Evolutionary conservation across 345 rosid genomes (phyloP), one percentile per base, ranked within the genome.

Genomic region (Alliaria petiolata): DNA sequence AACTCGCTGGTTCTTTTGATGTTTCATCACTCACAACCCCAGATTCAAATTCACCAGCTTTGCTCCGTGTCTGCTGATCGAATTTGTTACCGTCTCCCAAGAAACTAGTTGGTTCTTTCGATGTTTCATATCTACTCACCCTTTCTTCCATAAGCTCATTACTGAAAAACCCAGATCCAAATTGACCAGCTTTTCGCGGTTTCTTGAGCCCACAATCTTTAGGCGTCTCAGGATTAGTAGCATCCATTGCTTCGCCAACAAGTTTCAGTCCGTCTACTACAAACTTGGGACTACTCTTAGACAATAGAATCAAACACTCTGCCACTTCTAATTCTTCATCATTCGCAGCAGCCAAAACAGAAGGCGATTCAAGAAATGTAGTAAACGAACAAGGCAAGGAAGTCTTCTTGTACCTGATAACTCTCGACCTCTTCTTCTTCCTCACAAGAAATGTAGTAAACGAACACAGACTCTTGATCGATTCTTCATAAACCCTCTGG

Each of bases 401-500:
- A 72, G 61, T 72, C 58, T 73, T 78, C 53, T 70, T 77, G 79
- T 65, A 86, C 93, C 91, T 86, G 20, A 8, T 26, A 49, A 83
- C 69, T 42, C 65, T 74, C 30, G 89, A 84, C 77, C 89, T 71
- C 83, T 85, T 87, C 70, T 76, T 87, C 63, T 72, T 82, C 72
- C 61, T 71, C 13, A 71, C 71, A 17, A 67, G 66, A n/a, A n/a
- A n/a, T n/a, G n/a, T n/a, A n/a, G n/a, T n/a, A n/a, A n/a, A n/a
- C n/a, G n/a, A n/a, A n/a, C n/a, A 70, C 14, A 76, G 17, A 65
- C 63, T 53, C 70, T 62, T 56, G 47, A 44, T 19, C 15, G 58
- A 71, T 78, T 79, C 57, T 82, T 79, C 63, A 62, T 28, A 62
- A 35, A 65, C 49, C 25, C 31, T 78, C 52, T 60, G 65, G 9